A percentile compares a stretch with the other conserved stretches of the same genome.
These are phyloP conservation scores for Allomyces macrogynus DNA, from an alignment of 192 early-diverging fungal species.

Conservation along the genomic window DNA sequence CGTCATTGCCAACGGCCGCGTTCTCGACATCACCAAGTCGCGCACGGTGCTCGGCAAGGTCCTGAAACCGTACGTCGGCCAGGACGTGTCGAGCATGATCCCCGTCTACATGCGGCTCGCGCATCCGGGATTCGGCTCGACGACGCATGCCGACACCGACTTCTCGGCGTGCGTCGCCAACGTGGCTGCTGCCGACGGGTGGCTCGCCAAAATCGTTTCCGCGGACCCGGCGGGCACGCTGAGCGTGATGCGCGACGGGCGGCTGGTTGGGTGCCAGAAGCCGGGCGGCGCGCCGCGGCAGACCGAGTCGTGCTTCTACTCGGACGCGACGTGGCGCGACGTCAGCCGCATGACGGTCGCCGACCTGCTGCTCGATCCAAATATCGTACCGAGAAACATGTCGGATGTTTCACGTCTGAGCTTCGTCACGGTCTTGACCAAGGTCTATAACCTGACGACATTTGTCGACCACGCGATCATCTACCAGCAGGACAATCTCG, in stretches of 20 bases:
- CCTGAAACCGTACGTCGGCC: not conserved
- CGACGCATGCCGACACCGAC: not conserved
- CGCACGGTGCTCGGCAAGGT: not conserved
- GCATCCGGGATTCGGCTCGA: not conserved
- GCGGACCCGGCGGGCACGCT: not conserved
- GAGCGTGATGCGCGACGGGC: not conserved
- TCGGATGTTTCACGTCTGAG: not conserved
- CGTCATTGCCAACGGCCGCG: not conserved
- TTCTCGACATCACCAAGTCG: not conserved
- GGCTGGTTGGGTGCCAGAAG: not conserved
- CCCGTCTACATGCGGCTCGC: not conserved
- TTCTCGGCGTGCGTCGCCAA: not conserved
- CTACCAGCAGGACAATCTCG: not conserved
- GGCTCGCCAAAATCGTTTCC: not conserved
- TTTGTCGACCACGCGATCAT: not conserved
- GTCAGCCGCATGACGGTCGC: not conserved
- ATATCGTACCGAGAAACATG: not conserved
- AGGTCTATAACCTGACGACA: not conserved
- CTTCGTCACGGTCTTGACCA: not conserved
- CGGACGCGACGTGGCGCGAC: not conserved
- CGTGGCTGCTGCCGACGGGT: not conserved
- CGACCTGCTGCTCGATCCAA: not conserved
- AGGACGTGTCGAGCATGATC: slow-evolving; percentile 1
- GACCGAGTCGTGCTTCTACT: not conserved
- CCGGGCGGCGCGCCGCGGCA: not conserved